Base-by-base conservation (phyloP, 179 eudicot genomes). In the Beta macrorhiza region DNA sequence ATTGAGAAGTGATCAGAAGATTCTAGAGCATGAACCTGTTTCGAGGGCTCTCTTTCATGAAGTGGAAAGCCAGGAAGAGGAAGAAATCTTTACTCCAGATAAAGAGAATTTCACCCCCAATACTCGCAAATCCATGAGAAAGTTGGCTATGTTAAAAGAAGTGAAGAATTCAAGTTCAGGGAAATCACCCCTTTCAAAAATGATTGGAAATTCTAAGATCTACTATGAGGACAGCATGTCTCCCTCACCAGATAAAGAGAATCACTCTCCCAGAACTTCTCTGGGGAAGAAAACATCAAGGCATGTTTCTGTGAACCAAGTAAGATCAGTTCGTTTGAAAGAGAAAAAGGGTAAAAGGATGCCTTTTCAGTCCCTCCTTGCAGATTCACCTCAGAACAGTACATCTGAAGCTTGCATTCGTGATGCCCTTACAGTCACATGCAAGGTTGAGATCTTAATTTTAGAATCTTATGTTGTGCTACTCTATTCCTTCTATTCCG, bases 51-150 rank as follows among this genome's bases (percentile, higher is more conserved):
- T 86, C 78, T 82, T 88, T 29, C 74, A 84, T 51, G 82, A 63
- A 70, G 29, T 57, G 65, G 86, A 83, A 75, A 87, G 76, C 77
- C 82, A 79, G 80, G 85, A 82, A 15, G 81, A 84, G 53, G 85
- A 80, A 67, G 95, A 93, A 82, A 58, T 80, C 49, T 91, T 90
- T 72, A 92, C 95, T 72, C 92, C 97, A 51, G 90, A 89, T 83
- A 93, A 91, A 78, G 94, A 91, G 80, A 92, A 92, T 78, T 74
- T 78, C 65, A 89, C 90, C 72, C 95, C 93, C 44, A 85, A 83
- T 71, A 88, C 90, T 63, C 89, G 80, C 82, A 87, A 80, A 83
- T 86, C 95, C 61, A 80, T 85, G 84, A 80, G 84, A 86, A 93
- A 87, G 81, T 56, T 80, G 78, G 81, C 84, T 53, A 75, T 74